Evolutionary conservation across 768 basidiomycete species (phyloP), one percentile per base, ranked within the genome.

Genomic region (Kwoniella sp.): DNA sequence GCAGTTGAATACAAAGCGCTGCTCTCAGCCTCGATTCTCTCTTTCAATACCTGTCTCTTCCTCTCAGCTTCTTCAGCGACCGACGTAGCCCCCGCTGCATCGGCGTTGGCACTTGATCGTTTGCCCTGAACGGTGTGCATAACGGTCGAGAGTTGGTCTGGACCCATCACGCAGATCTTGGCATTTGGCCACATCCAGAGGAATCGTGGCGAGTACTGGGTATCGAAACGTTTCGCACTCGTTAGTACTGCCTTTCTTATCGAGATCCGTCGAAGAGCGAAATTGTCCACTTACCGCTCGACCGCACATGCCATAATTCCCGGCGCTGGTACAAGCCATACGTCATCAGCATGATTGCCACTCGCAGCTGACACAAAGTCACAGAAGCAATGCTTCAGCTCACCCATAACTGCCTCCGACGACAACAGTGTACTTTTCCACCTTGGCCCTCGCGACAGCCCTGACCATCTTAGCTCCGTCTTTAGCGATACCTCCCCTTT

Each of bases 161-260:
- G 91, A 37, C 94, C 93, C 93, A 97, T 97, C 38, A 97, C 94
- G 17, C 90, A 90, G 1, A 95, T 89, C 80, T 90, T 93, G 37
- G 93, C 91, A 70, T 93, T 93, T 88, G 93, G 93, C 94, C 94
- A 97, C 92, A 93, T 94, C 91, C 92, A 97, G 57, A 97, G 81
- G 85, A 97, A 96, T 65, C 92, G 85, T 20, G 94, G 93, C 4
- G 91, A 92, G 81, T 95, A 97, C 88, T 93, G 63, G 22, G 23
- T 12, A 20, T n/a, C 29, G n/a, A n/a, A n/a, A n/a, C n/a, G 51
- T 23, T 25, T 12, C 11, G 55, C 23, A 23, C 7, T 8, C 29
- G 51, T 17, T 34, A 13, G 54, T 22, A 52, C 51, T 52, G 51
- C 51, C 51, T 61, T 8, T n/a, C 34, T 12, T n/a, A 23, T 11